A percentile compares a stretch with the other conserved stretches of the same genome.
Conservation (phyloP, 768 basidiomycete species). For the Mrakia hoshinonis region DNA sequence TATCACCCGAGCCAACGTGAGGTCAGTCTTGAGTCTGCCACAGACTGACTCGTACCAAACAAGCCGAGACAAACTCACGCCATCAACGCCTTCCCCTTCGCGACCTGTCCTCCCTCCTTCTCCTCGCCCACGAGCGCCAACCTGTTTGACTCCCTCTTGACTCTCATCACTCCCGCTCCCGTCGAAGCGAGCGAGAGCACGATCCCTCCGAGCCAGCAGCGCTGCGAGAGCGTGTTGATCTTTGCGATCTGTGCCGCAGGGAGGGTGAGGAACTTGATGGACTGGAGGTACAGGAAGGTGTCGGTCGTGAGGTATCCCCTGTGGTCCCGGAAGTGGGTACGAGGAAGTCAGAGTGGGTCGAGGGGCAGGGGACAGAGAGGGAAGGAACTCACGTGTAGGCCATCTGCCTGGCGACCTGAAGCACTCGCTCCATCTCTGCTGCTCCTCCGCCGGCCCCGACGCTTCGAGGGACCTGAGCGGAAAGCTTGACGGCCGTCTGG, state of each 20-base stretch:
- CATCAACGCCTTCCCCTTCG: slow-evolving; percentile 19
- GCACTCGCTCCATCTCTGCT: slow-evolving; percentile 45
- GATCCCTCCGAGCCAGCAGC: slow-evolving; percentile 84
- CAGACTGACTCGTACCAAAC: neutral
- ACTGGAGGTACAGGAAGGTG: slow-evolving; percentile 70
- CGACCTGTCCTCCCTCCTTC: slow-evolving; percentile 2
- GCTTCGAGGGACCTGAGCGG: neutral
- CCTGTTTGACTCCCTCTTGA: slow-evolving; percentile 21
- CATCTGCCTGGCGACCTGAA: slow-evolving; percentile 72
- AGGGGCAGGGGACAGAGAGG: neutral
- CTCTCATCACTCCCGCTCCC: slow-evolving; percentile 35
- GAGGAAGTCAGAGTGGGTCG: neutral
- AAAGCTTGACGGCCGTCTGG: slow-evolving; percentile 72
- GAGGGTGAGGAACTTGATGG: slow-evolving; percentile 35
- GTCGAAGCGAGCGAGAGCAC: slow-evolving; percentile 58
- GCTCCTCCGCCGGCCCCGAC: neutral
- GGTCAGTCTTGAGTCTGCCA: too few species aligned
- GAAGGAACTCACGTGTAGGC: slow-evolving; percentile 53
- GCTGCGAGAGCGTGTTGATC: slow-evolving; percentile 59
- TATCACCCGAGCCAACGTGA: neutral
- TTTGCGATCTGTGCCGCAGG: slow-evolving; percentile 48
- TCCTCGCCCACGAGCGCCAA: neutral
- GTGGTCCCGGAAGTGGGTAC: slow-evolving; percentile 40
- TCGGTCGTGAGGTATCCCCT: slow-evolving; percentile 82
- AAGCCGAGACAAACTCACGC: slow-evolving; percentile 39